These are phyloP conservation scores for Talaromyces liani DNA, from an alignment of 495 filamentous ascomycete species.

Conservation along the genomic window DNA sequence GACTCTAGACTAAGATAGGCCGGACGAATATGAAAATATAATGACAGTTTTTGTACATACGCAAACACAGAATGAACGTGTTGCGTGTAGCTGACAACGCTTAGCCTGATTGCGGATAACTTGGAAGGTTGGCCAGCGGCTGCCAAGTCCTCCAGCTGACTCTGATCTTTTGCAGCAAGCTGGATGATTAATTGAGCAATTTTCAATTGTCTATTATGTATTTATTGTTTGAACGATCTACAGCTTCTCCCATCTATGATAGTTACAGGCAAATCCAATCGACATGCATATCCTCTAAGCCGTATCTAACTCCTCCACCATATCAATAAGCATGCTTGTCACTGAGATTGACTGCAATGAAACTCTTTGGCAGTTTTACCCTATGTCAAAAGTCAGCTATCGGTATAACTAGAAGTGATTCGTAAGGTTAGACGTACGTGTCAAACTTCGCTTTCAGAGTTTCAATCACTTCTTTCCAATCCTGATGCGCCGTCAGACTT, in stretches of 20 bases:
- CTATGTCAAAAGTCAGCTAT: slow-evolving; percentile 30
- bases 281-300: background rate
- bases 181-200: background rate
- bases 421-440: slow-evolving; percentile 51
- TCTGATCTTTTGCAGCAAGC: background rate
- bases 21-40: background rate
- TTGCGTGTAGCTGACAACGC: background rate
- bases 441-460: slow-evolving; percentile 91
- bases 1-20: background rate
- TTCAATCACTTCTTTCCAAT: slow-evolving; percentile 94
- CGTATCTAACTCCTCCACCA: background rate
- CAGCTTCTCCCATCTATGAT: background rate
- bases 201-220: background rate
- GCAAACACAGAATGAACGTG: background rate
- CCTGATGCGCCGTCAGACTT: slow-evolving; percentile 81
- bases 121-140: background rate
- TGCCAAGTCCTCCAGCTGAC: background rate
- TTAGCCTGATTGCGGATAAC: background rate
- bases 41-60: background rate
- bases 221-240: background rate
- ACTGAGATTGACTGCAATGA: slow-evolving; percentile 84
- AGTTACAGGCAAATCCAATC: background rate
- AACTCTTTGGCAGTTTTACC: slow-evolving; percentile 90
- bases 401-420: slow-evolving; percentile 6
- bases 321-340: slow-evolving; percentile 43